phyloP scores from a whole-genome alignment of 2,329 filamentous ascomycete species.

The Periglandula ipomoeae region DNA sequence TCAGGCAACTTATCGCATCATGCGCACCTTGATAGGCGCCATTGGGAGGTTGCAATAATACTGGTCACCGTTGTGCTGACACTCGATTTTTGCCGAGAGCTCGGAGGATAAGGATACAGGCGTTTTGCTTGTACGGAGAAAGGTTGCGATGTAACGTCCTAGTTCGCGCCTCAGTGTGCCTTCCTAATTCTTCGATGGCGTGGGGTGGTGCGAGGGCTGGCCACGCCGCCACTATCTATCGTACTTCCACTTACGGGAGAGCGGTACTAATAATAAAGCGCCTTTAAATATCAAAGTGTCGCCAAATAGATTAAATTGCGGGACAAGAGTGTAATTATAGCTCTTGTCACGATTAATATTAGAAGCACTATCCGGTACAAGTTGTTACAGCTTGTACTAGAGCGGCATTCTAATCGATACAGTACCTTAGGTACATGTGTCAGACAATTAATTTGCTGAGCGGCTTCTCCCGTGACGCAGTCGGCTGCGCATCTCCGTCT shows the following conservation, averaged over 20 bases:
- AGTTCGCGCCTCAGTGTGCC: not conserved
- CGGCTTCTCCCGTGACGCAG: not conserved
- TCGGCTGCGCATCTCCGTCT: not conserved
- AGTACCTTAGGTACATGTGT: no score
- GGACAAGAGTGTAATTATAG: not conserved
- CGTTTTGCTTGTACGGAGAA: not conserved
- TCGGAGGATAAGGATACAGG: not conserved
- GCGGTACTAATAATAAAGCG: not conserved
- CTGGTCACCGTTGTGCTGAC: not conserved
- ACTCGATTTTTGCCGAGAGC: not conserved
- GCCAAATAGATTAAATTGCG: not conserved
- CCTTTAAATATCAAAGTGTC: no score
- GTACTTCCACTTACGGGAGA: not conserved
- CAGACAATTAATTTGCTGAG: not conserved
- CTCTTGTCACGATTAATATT: not conserved
- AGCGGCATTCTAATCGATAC: no score
- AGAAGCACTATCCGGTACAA: not conserved
- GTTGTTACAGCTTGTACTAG: no score
- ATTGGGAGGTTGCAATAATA: not conserved
- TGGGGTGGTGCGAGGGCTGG: not conserved
- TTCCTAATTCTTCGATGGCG: constrained; percentile 2
- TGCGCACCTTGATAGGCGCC: constrained; percentile 1
- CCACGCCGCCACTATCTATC: not conserved
- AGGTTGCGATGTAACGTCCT: constrained; percentile 4
- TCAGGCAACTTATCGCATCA: constrained; percentile 1